phyloP scores from a whole-genome alignment of 2,329 filamentous ascomycete genomes.

The Zymoseptoria ardabiliae region DNA sequence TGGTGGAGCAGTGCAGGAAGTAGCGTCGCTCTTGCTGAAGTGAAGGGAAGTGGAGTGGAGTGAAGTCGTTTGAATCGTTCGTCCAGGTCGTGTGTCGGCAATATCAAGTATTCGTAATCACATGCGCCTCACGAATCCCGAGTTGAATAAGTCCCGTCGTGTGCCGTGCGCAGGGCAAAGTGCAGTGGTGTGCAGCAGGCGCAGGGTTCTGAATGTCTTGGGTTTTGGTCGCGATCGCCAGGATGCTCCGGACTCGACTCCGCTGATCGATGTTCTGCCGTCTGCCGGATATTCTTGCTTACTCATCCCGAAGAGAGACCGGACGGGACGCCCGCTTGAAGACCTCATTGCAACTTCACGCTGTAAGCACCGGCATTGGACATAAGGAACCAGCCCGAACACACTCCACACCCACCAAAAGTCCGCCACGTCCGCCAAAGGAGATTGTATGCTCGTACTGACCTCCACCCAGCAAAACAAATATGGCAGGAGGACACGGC shows the following conservation, averaged over 20 bases:
- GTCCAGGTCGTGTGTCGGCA: background rate
- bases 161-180: background rate
- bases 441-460: background rate
- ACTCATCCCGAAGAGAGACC: background rate
- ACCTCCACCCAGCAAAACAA: slow-evolving; percentile 3
- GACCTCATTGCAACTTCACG: background rate
- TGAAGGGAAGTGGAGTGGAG: background rate
- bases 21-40: background rate
- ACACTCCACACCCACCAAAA: background rate
- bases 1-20: background rate
- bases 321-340: background rate
- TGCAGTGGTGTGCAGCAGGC: background rate
- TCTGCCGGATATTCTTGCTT: background rate
- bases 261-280: background rate
- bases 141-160: background rate
- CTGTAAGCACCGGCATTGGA: background rate
- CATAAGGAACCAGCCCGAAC: background rate
- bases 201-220: background rate
- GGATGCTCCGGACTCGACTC: background rate
- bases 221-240: background rate
- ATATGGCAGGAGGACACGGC: slow-evolving; percentile 21
- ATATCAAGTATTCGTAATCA: background rate
- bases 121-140: background rate
- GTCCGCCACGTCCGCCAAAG: background rate
- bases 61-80: background rate